These are phyloP conservation scores for Cercospora janseana DNA, from an alignment of 2,329 filamentous ascomycete genomes.

Conservation along the genomic window DNA sequence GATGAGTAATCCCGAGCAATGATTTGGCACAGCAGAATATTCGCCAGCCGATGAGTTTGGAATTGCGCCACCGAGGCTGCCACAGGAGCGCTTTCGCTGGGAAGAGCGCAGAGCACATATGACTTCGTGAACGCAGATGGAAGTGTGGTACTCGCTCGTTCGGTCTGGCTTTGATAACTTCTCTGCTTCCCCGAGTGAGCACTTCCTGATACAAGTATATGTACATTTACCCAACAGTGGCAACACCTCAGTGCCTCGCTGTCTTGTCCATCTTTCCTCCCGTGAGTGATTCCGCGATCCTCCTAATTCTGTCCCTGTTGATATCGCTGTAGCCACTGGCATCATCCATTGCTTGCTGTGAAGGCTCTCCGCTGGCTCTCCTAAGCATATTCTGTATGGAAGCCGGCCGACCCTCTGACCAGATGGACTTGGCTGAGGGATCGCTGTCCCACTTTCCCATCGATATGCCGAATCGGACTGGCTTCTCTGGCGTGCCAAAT, in stretches of 20 bases:
- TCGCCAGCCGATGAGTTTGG: too few species aligned
- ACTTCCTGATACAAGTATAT: slow-evolving; percentile 4
- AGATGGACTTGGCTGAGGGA: slow-evolving; percentile 44
- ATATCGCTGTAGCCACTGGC: slow-evolving; percentile 42
- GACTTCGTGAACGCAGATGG: too few species aligned
- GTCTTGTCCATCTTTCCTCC: slow-evolving; percentile 58
- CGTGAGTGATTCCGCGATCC: slow-evolving; percentile 65
- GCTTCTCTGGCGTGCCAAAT: slow-evolving; percentile 63
- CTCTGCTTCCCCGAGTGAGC: too few species aligned
- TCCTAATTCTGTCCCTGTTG: slow-evolving; percentile 59
- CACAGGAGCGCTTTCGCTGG: too few species aligned
- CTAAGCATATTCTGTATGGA: slow-evolving; percentile 51
- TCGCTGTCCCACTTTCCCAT: slow-evolving; percentile 23
- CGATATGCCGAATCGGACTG: slow-evolving; percentile 40
- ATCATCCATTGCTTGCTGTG: slow-evolving; percentile 37
- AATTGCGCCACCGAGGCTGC: too few species aligned
- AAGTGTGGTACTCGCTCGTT: too few species aligned
- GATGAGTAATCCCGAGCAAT: too few species aligned
- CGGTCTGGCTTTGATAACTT: too few species aligned
- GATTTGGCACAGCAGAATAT: too few species aligned
- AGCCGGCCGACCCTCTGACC: slow-evolving; percentile 50
- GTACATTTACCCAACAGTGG: background rate
- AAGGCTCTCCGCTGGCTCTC: slow-evolving; percentile 34
- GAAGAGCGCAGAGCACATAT: too few species aligned
- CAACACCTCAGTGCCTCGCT: background rate